Conservation (phyloP, 1,284 basidiomycete species). For the Cutaneotrichosporon sp. region DNA sequence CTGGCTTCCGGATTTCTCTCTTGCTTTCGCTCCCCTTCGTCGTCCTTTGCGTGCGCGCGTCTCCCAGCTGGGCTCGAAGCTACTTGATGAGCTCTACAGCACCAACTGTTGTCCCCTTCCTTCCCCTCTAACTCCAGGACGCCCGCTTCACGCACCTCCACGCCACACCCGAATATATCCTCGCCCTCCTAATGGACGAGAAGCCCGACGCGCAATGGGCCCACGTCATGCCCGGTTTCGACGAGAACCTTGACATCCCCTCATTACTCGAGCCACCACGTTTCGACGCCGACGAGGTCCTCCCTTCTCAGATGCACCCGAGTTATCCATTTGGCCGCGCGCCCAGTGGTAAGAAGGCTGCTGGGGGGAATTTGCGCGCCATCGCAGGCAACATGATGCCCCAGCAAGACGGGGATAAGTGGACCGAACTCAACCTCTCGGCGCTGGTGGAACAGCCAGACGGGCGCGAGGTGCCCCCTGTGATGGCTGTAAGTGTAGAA, state of each 20-base stretch:
- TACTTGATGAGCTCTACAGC: too few species aligned
- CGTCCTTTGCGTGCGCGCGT: too few species aligned
- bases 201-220: constrained; percentile 38
- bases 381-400: constrained; percentile 28
- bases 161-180: constrained; percentile 37
- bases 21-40: too few species aligned
- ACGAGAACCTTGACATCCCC: constrained; percentile 38
- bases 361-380: constrained; percentile 14
- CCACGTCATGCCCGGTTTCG: constrained; percentile 50
- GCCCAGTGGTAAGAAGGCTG: constrained; percentile 6
- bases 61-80: too few species aligned
- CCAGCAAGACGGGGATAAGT: constrained; percentile 30
- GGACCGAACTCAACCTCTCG: constrained; percentile 41
- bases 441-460: constrained; percentile 36
- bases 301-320: constrained; percentile 45
- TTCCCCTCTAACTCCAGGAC: constrained; percentile 31
- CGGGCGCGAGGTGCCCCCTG: constrained; percentile 47
- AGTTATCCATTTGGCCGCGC: constrained; percentile 46
- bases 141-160: constrained; percentile 49
- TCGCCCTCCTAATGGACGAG: constrained; percentile 42
- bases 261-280: constrained; percentile 36
- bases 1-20: not conserved
- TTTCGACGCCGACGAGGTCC: constrained; percentile 46
- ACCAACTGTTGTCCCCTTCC: not conserved
- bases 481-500: constrained; percentile 47